phyloP scores from a whole-genome alignment of 805 yeast species.

The Hanseniaspora vineae region DNA sequence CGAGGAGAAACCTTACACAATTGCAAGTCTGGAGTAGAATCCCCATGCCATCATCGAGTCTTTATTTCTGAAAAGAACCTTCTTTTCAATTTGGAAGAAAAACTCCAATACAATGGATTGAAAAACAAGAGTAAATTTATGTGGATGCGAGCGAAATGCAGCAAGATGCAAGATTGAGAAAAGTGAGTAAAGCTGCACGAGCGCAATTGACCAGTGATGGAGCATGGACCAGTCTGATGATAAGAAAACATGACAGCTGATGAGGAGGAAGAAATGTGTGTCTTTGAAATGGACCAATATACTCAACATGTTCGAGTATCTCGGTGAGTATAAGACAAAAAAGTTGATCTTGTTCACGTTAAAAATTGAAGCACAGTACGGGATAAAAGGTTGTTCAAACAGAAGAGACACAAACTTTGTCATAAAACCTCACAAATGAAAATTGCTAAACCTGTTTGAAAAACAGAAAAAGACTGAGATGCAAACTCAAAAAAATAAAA shows the following conservation, averaged over 20 bases:
- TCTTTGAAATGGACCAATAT: slow-evolving; percentile 60
- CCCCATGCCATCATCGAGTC: too few relatives aligned
- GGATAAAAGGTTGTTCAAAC: slow-evolving; percentile 13
- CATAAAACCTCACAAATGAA: not conserved
- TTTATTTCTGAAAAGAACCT: not conserved
- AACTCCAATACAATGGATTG: not conserved
- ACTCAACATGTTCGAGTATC: slow-evolving; percentile 29
- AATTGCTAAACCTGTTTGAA: too few relatives aligned
- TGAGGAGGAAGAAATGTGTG: slow-evolving; percentile 25
- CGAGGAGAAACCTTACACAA: not conserved
- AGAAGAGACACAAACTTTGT: slow-evolving; percentile 8
- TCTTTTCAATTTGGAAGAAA: not conserved
- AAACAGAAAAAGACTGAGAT: too few relatives aligned
- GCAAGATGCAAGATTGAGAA: not conserved
- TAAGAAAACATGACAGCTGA: not conserved
- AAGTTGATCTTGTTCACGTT: slow-evolving; percentile 67
- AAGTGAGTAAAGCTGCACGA: not conserved
- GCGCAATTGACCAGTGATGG: not conserved
- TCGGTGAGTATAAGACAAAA: slow-evolving; percentile 62
- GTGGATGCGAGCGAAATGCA: not conserved
- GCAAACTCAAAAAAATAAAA: too few relatives aligned
- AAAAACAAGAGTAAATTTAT: not conserved
- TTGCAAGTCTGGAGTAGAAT: too few relatives aligned
- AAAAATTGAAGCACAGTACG: slow-evolving; percentile 73
- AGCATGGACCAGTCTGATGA: not conserved